Base-by-base conservation (phyloP, 176 grass and related monocot species). In the Otatea glauca region DNA sequence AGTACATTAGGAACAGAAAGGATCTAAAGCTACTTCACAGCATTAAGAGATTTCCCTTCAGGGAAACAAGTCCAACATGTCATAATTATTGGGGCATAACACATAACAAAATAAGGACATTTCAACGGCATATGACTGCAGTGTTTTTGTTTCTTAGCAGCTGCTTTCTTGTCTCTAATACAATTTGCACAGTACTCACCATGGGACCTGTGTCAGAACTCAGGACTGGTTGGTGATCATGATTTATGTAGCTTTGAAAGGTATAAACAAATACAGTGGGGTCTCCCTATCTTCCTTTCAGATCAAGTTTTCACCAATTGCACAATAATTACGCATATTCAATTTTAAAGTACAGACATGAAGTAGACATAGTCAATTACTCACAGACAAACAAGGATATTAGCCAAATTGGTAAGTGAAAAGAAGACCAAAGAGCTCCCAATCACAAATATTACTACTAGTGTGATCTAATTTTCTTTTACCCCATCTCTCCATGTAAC, bases 1-100 rank as follows among this genome's bases (percentile, higher is more conserved):
- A 68, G 65, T 76, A 68, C 47, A 87, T 25, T 21, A 76, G 20
- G 32, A 68, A 48, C 12, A 68, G 63, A 51, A 21, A 51, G 27
- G 42, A 44, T 45, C 39, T 15, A 50, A 15, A 50, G 48, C 34
- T 45, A 3, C 13, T 41, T 37, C 20, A n/a, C 14, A 18, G 6
- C 15, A 44, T 11, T 7, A 3, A 47, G 25, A 17, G 32, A 27
- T 58, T 82, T 62, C 21, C 7, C 25, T n/a, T 37, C 39, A 61
- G 7, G 56, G 35, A 72, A 63, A 62, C 4, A 68, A 21, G 17
- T 20, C 72, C 47, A 65, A 9, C 16, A 65, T 13, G 17, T 15
- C 48, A 18, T 38, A 49, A 49, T 66, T 43, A 56, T 58, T n/a
- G 6, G 48, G 50, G 21, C 16, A 56, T 45, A 55, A 67, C 0